A percentile compares a stretch with the other conserved stretches of the same genome.
Conservation (phyloP, 805 yeast species). For the Brettanomyces bruxellensis region DNA sequence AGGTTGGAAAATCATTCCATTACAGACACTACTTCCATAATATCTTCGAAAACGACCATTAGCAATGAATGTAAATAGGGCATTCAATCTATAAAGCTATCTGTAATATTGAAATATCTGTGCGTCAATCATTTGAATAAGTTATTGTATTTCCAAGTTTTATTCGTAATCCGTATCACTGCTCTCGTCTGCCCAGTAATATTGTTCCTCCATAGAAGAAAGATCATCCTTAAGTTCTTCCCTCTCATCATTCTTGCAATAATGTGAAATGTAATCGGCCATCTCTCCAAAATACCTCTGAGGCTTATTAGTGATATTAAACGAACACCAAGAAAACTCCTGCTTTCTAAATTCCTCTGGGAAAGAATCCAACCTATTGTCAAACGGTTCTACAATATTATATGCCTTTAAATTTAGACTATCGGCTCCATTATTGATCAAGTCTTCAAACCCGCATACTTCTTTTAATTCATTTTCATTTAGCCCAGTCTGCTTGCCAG, state of each 20-base stretch:
- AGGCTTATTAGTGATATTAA: constrained; percentile 18
- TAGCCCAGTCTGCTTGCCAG: not conserved
- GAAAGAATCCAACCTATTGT: constrained; percentile 21
- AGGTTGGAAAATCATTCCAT: constrained; percentile 26
- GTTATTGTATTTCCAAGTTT: not conserved
- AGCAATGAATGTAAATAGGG: not conserved
- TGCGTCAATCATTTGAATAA: not conserved
- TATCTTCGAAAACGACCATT: not conserved
- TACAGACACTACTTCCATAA: not conserved
- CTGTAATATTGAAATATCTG: not conserved
- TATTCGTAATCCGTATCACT: constrained; percentile 1
- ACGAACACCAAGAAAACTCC: constrained; percentile 6
- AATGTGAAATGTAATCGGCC: constrained; percentile 18
- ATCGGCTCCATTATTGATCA: constrained; percentile 12
- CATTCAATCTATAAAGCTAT: not conserved
- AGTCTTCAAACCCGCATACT: constrained; percentile 4
- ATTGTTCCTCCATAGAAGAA: constrained; percentile 33
- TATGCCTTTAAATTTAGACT: constrained; percentile 9
- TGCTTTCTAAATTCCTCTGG: constrained; percentile 19
- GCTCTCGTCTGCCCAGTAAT: constrained; percentile 42
- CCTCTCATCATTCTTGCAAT: constrained; percentile 36
- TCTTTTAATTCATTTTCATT: not conserved
- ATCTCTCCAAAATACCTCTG: constrained; percentile 13
- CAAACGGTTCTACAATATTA: constrained; percentile 7
- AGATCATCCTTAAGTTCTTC: constrained; percentile 45